Conservation (phyloP, 2,329 filamentous ascomycete genomes). For the Myriosclerotinia duriaeana region DNA sequence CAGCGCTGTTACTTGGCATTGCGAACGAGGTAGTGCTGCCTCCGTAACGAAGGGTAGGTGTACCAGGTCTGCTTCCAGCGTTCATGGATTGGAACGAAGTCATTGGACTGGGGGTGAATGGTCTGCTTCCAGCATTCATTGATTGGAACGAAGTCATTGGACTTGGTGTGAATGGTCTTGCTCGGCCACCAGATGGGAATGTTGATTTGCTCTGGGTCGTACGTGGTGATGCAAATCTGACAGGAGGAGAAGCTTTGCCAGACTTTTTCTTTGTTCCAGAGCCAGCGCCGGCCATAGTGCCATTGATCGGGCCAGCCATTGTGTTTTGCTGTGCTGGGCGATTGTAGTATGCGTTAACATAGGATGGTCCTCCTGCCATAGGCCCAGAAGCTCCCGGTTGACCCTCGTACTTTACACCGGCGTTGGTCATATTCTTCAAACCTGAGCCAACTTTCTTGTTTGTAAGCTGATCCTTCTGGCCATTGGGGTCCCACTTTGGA, state of each 20-base stretch:
- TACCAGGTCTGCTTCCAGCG: constrained; percentile 7
- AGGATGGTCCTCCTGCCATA: neutral
- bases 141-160: constrained; percentile 14
- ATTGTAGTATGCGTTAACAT: constrained; percentile 13
- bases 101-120: constrained; percentile 17
- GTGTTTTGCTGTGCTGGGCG: constrained; percentile 10
- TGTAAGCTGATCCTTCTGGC: constrained; percentile 1
- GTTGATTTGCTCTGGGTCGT: constrained; percentile 16
- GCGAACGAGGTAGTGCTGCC: constrained; percentile 5
- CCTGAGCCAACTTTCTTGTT: neutral
- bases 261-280: neutral
- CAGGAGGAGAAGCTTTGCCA: neutral
- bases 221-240: constrained; percentile 14
- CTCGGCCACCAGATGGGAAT: constrained; percentile 7
- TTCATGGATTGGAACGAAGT: constrained; percentile 18
- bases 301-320: neutral
- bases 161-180: constrained; percentile 21
- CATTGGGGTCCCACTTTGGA: constrained; percentile 4
- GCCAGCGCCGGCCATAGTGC: neutral
- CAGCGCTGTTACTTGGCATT: constrained; percentile 8
- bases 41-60: constrained; percentile 18
- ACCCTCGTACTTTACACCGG: neutral
- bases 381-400: neutral
- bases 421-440: neutral
- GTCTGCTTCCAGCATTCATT: constrained; percentile 18